Conservation (phyloP, 148 eudicot genomes). For the Chenopodium suecicum region DNA sequence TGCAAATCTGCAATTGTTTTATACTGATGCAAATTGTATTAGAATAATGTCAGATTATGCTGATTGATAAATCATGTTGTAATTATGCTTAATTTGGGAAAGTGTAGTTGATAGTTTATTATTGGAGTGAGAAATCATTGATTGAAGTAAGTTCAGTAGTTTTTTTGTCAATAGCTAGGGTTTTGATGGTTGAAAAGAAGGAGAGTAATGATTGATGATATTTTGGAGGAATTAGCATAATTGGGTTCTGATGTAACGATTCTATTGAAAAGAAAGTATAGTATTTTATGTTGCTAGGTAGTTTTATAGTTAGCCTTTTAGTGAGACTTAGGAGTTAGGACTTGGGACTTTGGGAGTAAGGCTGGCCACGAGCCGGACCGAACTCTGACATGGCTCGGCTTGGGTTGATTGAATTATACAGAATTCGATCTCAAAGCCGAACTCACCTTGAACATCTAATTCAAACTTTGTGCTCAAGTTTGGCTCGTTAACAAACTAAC, state of each 20-base stretch:
- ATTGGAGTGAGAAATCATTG: background rate
- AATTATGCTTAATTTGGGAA: background rate
- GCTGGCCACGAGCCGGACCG: too few species aligned
- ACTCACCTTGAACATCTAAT: too few species aligned
- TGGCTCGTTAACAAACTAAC: too few species aligned
- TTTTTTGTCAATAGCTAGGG: constrained; percentile 1
- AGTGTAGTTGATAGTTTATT: background rate
- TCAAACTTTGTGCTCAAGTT: too few species aligned
- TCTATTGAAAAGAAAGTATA: background rate
- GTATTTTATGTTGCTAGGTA: background rate
- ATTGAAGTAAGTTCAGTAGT: background rate
- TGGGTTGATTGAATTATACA: too few species aligned
- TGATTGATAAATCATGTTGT: background rate
- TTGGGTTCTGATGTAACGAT: background rate
- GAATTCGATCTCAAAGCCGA: too few species aligned
- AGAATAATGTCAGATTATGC: background rate
- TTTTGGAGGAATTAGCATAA: background rate
- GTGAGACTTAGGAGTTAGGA: too few species aligned
- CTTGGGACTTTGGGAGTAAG: background rate
- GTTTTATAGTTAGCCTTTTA: background rate
- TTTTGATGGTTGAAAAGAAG: background rate
- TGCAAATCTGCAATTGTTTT: background rate
- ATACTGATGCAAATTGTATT: background rate
- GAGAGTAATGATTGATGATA: background rate
- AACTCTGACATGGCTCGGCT: too few species aligned